A percentile compares a stretch with the other conserved stretches of the same genome.
Conservation (phyloP, 2,329 filamentous ascomycete genomes). For the Apiospora malaysiana region DNA sequence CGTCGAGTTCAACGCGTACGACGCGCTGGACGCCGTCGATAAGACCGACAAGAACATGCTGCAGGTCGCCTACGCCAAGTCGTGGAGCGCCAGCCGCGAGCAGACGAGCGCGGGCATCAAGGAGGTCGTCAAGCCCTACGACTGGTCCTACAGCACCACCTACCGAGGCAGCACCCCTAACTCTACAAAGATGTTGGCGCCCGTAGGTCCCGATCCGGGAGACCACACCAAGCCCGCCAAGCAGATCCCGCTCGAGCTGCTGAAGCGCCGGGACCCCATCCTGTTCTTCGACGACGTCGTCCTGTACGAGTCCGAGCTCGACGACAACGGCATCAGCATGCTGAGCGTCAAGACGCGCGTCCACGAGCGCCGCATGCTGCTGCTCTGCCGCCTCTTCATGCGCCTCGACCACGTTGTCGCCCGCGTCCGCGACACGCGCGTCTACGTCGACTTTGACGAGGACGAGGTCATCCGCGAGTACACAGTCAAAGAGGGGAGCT, state of each 20-base stretch:
- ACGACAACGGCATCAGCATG: slow-evolving; percentile 94
- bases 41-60: slow-evolving; percentile 93
- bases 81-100: slow-evolving; percentile 75
- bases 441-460: slow-evolving; percentile 87
- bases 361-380: slow-evolving; percentile 85
- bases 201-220: slow-evolving; percentile 24
- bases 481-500: slow-evolving; percentile 82
- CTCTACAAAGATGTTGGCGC: neutral
- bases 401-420: slow-evolving; percentile 89
- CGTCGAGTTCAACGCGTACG: slow-evolving; percentile 81
- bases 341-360: slow-evolving; percentile 90
- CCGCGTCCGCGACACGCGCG: slow-evolving; percentile 83
- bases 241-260: slow-evolving; percentile 81
- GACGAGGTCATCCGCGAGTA: slow-evolving; percentile 88
- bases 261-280: slow-evolving; percentile 90
- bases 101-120: slow-evolving; percentile 86
- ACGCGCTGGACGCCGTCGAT: slow-evolving; percentile 88
- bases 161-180: slow-evolving; percentile 74
- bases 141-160: slow-evolving; percentile 95
- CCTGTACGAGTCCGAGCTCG: slow-evolving; percentile 95
- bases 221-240: slow-evolving; percentile 36
- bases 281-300: slow-evolving; percentile 96
- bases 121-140: slow-evolving; percentile 93
- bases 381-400: slow-evolving; percentile 90
- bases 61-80: slow-evolving; percentile 88